Base-by-base conservation (phyloP, 2,329 filamentous ascomycete genomes). In the Rutstroemia sp. region DNA sequence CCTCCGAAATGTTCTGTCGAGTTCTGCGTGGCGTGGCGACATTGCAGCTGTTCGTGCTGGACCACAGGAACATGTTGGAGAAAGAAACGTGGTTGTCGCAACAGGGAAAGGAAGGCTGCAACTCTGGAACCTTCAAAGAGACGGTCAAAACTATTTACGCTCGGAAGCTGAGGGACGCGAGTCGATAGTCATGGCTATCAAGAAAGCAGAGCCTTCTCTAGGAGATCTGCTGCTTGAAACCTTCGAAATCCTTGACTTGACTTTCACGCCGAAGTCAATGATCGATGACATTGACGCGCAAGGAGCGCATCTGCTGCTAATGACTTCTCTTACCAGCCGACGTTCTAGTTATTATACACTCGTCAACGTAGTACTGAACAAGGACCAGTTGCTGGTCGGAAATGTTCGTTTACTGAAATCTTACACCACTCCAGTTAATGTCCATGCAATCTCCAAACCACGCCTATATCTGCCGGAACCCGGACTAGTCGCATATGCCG, bases 61-160 rank as follows among this genome's bases (percentile, higher is more conserved):
- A 45, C 78, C 81, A 52, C 85, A 86, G 9, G 77, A 79, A 39
- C 82, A 85, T 57, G 84, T 90, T 61, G 92, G 91, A 23, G 91
- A 96, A 71, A 85, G 92, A 68, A 90, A 92, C 63, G 79, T 96
- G 37, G 81, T 96, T 48, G 84, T 92, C 39, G 83, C 86, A 14
- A 94, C 91, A 1, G 80, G 83, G 54, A 86, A 86, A 64, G 92
- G 88, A 27, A 81, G 85, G 57, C 74, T 99, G 25, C 87, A 95
- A 65, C 80, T 86, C 7, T 99, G 94, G 94, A 88, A 87, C 67
- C 79, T 96, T 45, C 90, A 92, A 66, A 90, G 92, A 70, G 89
- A 88, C 59, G 92, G 92, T 37, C 89, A 92, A 63, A 86, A 91
- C 67, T 83, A 88, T 45, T 78, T 90, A 49, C 80, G 87, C 48